phyloP scores from a whole-genome alignment of 1,139 yeast species.

The Zygoascus meyerae region DNA sequence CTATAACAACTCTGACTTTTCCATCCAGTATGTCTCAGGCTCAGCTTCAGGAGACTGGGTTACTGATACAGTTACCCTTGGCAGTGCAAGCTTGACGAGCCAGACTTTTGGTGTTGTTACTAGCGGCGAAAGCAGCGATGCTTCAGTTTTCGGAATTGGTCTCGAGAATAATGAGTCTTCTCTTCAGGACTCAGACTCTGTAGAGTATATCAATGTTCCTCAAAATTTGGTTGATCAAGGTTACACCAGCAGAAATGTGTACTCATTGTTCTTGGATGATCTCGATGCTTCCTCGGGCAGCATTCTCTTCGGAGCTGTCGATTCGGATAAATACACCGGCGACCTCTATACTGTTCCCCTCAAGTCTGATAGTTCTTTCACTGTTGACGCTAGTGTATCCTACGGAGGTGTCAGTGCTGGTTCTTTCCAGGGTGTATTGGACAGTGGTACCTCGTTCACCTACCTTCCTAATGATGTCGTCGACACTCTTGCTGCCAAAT shows the following conservation, averaged over 20 bases:
- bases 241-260: slow-evolving; percentile 41
- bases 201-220: slow-evolving; percentile 40
- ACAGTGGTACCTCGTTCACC: slow-evolving; percentile 14
- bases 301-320: slow-evolving; percentile 55
- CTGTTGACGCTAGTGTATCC: slow-evolving; percentile 3
- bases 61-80: slow-evolving; percentile 34
- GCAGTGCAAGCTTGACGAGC: slow-evolving; percentile 4
- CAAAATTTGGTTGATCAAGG: slow-evolving; percentile 43
- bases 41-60: slow-evolving; percentile 42
- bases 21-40: slow-evolving; percentile 26
- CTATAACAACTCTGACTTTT: slow-evolving; percentile 20
- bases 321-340: slow-evolving; percentile 47
- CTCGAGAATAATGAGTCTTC: slow-evolving; percentile 10
- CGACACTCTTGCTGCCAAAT: slow-evolving; percentile 13
- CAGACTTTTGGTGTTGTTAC: slow-evolving; percentile 23
- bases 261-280: slow-evolving; percentile 47
- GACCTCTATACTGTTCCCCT: slow-evolving; percentile 33
- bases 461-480: slow-evolving; percentile 22
- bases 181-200: neutral
- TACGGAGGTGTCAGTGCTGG: slow-evolving; percentile 13
- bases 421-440: slow-evolving; percentile 8
- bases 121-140: neutral
- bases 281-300: slow-evolving; percentile 40
- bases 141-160: slow-evolving; percentile 17
- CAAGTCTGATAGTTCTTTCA: slow-evolving; percentile 12